phyloP scores from a whole-genome alignment of 2,329 filamentous ascomycete genomes.

The Colletotrichum endophyticum region DNA sequence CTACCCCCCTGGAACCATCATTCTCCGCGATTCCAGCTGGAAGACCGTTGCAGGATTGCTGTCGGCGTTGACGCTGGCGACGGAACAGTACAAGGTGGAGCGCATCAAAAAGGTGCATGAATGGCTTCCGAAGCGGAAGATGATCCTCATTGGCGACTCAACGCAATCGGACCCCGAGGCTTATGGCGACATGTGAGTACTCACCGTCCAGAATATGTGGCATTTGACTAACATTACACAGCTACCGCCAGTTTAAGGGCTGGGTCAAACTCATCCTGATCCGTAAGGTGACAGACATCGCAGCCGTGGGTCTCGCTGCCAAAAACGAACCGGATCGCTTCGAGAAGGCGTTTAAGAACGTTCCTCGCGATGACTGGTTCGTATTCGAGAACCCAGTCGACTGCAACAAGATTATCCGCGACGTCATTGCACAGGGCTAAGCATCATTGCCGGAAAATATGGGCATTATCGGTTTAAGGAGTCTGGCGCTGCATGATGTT shows the following conservation, averaged over 20 bases:
- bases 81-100: slow-evolving; percentile 84
- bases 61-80: slow-evolving; percentile 78
- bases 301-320: slow-evolving; percentile 70
- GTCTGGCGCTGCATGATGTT: neutral
- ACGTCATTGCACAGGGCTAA: slow-evolving; percentile 24
- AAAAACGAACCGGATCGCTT: slow-evolving; percentile 80
- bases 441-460: neutral
- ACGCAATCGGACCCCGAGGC: slow-evolving; percentile 92
- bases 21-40: slow-evolving; percentile 86
- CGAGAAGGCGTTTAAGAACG: slow-evolving; percentile 77
- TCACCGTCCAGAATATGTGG: accelerated
- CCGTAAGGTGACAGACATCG: slow-evolving; percentile 79
- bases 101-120: slow-evolving; percentile 78
- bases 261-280: slow-evolving; percentile 90
- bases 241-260: slow-evolving; percentile 67
- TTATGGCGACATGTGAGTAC: slow-evolving; percentile 77
- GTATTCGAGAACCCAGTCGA: slow-evolving; percentile 82
- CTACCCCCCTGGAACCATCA: slow-evolving; percentile 80
- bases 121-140: slow-evolving; percentile 80
- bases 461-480: neutral
- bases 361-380: slow-evolving; percentile 76
- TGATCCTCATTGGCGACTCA: slow-evolving; percentile 88
- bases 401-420: slow-evolving; percentile 48
- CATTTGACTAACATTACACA: slow-evolving; percentile 24
- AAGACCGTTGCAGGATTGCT: slow-evolving; percentile 83